Evolutionary conservation across 805 yeast species (phyloP).

Genomic region (Zygotorulaspora danielsina): DNA sequence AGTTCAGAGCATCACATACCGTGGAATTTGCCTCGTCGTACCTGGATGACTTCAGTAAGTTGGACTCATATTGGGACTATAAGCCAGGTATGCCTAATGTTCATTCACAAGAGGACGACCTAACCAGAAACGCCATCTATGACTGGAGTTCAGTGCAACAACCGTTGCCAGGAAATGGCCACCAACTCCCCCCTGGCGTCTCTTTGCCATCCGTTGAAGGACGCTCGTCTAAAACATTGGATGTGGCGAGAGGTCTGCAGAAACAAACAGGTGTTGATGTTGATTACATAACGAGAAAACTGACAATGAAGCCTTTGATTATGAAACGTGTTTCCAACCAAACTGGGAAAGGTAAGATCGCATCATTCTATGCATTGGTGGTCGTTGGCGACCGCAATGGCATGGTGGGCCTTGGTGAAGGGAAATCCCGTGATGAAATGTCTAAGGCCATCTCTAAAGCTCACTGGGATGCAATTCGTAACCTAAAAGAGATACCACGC

Average conservation of each 20-base stretch:
- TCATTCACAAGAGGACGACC: constrained; percentile 21
- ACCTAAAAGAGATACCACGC: constrained; percentile 74
- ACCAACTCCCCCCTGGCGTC: constrained; percentile 23
- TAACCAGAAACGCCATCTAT: constrained; percentile 18
- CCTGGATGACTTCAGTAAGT: constrained; percentile 62
- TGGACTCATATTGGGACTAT: constrained; percentile 75
- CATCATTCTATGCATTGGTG: constrained; percentile 74
- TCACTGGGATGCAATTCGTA: constrained; percentile 89
- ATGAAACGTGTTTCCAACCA: constrained; percentile 83
- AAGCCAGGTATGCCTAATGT: constrained; percentile 31
- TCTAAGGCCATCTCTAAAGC: constrained; percentile 76
- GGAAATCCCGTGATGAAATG: constrained; percentile 77
- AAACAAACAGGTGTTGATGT: constrained; percentile 63
- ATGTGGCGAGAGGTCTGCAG: constrained; percentile 51
- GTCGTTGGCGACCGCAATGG: constrained; percentile 93
- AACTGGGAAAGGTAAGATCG: constrained; percentile 87
- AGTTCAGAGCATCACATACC: constrained; percentile 40
- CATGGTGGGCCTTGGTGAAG: constrained; percentile 92
- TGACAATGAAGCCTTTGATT: constrained; percentile 62
- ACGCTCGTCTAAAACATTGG: constrained; percentile 22
- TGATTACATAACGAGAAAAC: constrained; percentile 49
- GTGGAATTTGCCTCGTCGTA: constrained; percentile 65
- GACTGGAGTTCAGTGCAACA: constrained; percentile 25
- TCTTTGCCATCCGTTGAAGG: constrained; percentile 19
- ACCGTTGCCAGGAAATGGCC: constrained; percentile 24